Evolutionary conservation across 2,329 filamentous ascomycete genomes (phyloP).

Genomic region (Penicillium sp.): DNA sequence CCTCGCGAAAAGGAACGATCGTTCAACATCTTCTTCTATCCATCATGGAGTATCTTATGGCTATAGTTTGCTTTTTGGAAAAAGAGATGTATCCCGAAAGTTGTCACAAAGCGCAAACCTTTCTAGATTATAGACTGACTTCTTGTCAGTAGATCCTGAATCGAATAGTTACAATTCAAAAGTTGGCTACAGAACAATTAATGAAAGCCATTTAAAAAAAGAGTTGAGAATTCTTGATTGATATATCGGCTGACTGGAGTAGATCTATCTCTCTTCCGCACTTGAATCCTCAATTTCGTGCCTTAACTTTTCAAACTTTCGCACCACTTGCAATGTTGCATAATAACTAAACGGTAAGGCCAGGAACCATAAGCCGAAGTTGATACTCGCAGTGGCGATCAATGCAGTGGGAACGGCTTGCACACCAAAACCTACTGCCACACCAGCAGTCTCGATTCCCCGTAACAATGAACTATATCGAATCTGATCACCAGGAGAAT

Average conservation of each 20-base stretch:
- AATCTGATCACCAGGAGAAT: conserved; percentile 51
- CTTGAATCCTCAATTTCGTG: background rate
- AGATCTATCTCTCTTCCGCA: background rate
- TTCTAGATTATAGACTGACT: too few relatives aligned
- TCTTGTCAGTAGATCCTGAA: too few relatives aligned
- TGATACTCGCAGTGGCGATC: conserved; percentile 51
- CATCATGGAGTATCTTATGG: too few relatives aligned
- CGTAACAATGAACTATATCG: conserved; percentile 51
- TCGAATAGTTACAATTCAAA: too few relatives aligned
- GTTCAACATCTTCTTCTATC: too few relatives aligned
- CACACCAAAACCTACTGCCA: conserved; percentile 50
- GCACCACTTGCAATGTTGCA: conserved; percentile 48
- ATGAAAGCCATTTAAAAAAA: too few relatives aligned
- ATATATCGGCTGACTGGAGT: too few relatives aligned
- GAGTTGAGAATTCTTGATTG: too few relatives aligned
- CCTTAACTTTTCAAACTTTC: conserved; percentile 38
- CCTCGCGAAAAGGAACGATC: background rate
- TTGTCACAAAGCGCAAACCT: too few relatives aligned
- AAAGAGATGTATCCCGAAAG: too few relatives aligned
- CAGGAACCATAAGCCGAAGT: conserved; percentile 48
- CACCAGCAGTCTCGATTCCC: conserved; percentile 49
- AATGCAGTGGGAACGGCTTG: conserved; percentile 51
- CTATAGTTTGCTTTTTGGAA: too few relatives aligned
- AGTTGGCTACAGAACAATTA: too few relatives aligned
- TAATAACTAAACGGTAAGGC: conserved; percentile 51